Evolutionary conservation across 2,329 filamentous ascomycete genomes (phyloP), one percentile per base, ranked within the genome.

Genomic region (Septoria petroselini): DNA sequence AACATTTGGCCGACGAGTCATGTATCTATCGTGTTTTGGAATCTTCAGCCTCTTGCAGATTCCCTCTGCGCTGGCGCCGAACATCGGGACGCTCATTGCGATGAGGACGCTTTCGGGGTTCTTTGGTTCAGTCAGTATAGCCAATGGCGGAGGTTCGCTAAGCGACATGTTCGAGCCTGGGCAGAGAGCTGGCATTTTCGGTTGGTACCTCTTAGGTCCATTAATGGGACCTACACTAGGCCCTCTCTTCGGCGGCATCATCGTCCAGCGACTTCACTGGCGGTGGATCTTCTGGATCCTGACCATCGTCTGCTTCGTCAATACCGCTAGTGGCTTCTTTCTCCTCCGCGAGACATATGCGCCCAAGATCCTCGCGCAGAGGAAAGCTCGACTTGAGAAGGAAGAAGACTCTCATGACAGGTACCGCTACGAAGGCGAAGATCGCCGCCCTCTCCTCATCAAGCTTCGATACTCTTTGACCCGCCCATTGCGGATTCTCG

Each of bases 71-170:
- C 60, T 77, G 37, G 67, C 69, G 9, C 76, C 75, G 1, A 77
- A 77, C 48, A 71, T 76, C 14, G 68, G 49, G 14, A 68, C 65
- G 2, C 55, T 78, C 11, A 72, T 78, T 31, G 67, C 66, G 1
- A 64, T 76, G 34, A 65, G 75, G 30, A 73, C 72, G 2, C 50
- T 77, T 3, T 60, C 71, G 2, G 75, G 75, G 3, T 76, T 77
- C 62, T 77, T 76, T 57, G 75, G 75, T 1, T 73, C 70, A 53
- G 70, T 78, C 0, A 73, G 73, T 0, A 72, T 77, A 39, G 73
- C 75, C 0, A 77, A 76, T 59, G 76, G 76, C 1, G 76, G 76
- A 5, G 75, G 75, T 1, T 76, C 72, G 0, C 74, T 78, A n/a
- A 69, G 65, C 40, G 76, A 78, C 45, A 77, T 78, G 74, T 78